Base-by-base conservation (phyloP, 352 stramenopile species). In the Phytophthora sp. region DNA sequence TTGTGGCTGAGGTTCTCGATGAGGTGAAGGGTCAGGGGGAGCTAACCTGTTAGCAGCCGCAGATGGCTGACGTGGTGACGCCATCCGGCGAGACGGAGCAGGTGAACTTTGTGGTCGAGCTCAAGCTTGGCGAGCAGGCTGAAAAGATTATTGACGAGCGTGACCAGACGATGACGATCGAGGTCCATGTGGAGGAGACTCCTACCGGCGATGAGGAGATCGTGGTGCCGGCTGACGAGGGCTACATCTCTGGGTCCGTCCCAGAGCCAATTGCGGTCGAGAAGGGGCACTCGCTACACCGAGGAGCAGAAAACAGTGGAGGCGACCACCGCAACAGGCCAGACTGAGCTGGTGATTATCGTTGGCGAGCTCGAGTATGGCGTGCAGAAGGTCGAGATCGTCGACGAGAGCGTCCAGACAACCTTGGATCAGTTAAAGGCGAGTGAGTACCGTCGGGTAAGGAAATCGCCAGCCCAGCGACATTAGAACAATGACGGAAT, bases 311-410 rank as follows among this genome's bases (percentile, higher is more conserved):
- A 41, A 16, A 16, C 20, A 16, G 15, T 41, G 13, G 13, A 41
- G 35, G 35, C 20, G 35, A 41, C n/a, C 15, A 41, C 35, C 6
- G n/a, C 35, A 5, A 20, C 35, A 4, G 35, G 35, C 12, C 13
- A 41, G 20, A 9, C n/a, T 5, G 35, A 41, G 12, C 35, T 21
- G n/a, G 31, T 63, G 42, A 47, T 42, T 16, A 7, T 63, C 13
- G 26, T 55, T 27, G 55, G 55, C 29, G 41, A 41, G 18, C 11
- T 26, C 18, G 55, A 63, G n/a, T 20, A 55, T 30, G 55, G 55
- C 23, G 23, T 38, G 2, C 42, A 55, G 55, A 54, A 35, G 9
- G 44, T 63, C 21, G 29, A 63, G 55, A 54, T 63, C 6, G 55
- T n/a, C n/a, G n/a, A n/a, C n/a, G n/a, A n/a, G n/a, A n/a, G n/a